Percentiles rank a stretch among this genome's conserved stretches.
Evolutionary conservation across 371 early-diverging fungal species (phyloP).

Genomic region (Rhizopus sp.): DNA sequence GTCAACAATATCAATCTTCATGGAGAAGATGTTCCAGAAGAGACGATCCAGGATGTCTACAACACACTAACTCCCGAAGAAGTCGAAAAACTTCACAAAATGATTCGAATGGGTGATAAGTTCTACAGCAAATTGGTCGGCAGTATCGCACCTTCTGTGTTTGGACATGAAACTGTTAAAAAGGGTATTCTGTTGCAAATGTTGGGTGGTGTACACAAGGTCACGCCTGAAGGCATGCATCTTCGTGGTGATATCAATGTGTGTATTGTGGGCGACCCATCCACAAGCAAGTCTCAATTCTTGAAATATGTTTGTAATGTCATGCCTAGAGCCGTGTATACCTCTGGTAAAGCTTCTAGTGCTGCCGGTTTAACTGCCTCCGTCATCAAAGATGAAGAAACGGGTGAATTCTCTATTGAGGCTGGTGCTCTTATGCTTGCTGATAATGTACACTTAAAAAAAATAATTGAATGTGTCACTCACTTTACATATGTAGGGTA

Average conservation of each 20-base stretch:
- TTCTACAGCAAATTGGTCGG: conserved; percentile 77
- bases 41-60: conserved; percentile 62
- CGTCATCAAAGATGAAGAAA: conserved; percentile 98
- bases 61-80: conserved; percentile 72
- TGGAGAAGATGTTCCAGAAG: conserved; percentile 61
- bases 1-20: conserved; percentile 45
- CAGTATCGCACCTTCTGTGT: conserved; percentile 96
- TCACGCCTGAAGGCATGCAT: conserved; percentile 92
- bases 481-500: conserved; percentile 64
- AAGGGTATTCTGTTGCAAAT: conserved; percentile 96
- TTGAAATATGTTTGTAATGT: conserved; percentile 89
- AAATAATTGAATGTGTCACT: neutral
- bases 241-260: conserved; percentile 99
- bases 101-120: conserved; percentile 62
- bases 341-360: conserved; percentile 98
- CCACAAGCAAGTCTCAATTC: conserved; percentile 98
- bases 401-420: conserved; percentile 99
- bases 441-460: conserved; percentile 81
- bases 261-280: conserved; percentile 98
- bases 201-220: conserved; percentile 97
- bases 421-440: conserved; percentile 99
- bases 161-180: conserved; percentile 97
- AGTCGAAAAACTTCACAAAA: conserved; percentile 71
- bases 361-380: conserved; percentile 99
- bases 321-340: conserved; percentile 95